Percentiles rank a stretch among this genome's conserved stretches.
These are phyloP conservation scores for Stylosanthes scabra DNA, from an alignment of 331 rosid species.

Conservation along the genomic window DNA sequence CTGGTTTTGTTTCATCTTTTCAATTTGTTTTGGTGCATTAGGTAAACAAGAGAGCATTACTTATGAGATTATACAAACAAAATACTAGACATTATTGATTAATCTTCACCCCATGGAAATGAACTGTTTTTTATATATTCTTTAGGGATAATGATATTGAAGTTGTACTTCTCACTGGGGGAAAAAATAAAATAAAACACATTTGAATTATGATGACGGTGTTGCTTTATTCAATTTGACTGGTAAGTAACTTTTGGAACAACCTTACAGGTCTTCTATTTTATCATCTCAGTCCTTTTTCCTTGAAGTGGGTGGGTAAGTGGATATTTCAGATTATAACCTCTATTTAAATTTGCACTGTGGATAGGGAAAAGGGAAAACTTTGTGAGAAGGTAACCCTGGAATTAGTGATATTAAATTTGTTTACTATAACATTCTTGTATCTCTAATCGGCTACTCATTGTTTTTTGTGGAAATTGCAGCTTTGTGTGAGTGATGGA, in stretches of 20 bases:
- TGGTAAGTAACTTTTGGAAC: conserved; percentile 30
- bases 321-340: not conserved
- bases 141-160: not conserved
- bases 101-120: conserved; percentile 22
- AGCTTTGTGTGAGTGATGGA: conserved; percentile 76
- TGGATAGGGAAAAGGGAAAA: not conserved
- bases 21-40: conserved; percentile 12
- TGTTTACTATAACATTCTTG: not conserved
- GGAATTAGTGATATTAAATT: not conserved
- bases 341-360: not conserved
- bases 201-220: conserved; percentile 23
- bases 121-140: not conserved
- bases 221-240: conserved; percentile 8
- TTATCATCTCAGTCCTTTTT: conserved; percentile 30
- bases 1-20: not conserved
- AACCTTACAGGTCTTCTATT: conserved; percentile 38
- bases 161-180: not conserved
- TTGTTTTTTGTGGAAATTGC: conserved; percentile 38
- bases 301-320: conserved; percentile 48
- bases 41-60: too few species aligned
- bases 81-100: conserved; percentile 22
- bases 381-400: conserved; percentile 6
- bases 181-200: not conserved
- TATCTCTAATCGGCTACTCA: conserved; percentile 18
- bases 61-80: too few species aligned